phyloP scores from a whole-genome alignment of 2,329 filamentous ascomycete species.

The Orbilia brochopaga region DNA sequence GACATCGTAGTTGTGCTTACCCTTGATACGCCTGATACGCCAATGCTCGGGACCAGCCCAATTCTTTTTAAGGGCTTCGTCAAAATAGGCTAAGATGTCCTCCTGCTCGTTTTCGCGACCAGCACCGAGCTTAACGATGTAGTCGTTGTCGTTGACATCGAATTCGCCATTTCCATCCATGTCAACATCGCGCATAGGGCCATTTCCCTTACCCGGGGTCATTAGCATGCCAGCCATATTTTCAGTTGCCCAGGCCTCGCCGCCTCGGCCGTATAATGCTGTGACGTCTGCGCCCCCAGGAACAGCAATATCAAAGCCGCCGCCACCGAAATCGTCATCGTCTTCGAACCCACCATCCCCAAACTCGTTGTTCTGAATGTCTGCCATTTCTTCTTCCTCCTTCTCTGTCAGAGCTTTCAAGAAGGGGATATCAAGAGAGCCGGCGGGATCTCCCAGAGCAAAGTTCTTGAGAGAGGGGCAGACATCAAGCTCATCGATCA shows the following conservation, averaged over 20 bases:
- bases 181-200: constrained; percentile 61
- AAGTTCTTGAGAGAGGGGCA: constrained; percentile 95
- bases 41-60: constrained; percentile 99
- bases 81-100: constrained; percentile 97
- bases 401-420: constrained; percentile 81
- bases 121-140: constrained; percentile 64
- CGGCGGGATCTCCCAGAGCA: constrained; percentile 79
- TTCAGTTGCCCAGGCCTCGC: constrained; percentile 87
- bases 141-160: constrained; percentile 72
- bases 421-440: constrained; percentile 87
- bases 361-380: constrained; percentile 62
- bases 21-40: constrained; percentile 93
- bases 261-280: constrained; percentile 87
- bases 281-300: constrained; percentile 74
- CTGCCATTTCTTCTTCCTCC: constrained; percentile 63
- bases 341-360: constrained; percentile 80
- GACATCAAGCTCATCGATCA: constrained; percentile 83
- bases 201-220: constrained; percentile 67
- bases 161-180: constrained; percentile 65
- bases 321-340: constrained; percentile 77
- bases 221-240: constrained; percentile 81
- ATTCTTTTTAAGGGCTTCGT: constrained; percentile 93
- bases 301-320: constrained; percentile 74
- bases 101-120: constrained; percentile 82
- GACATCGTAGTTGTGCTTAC: constrained; percentile 59